Percentiles rank a stretch among this genome's conserved stretches.
Evolutionary conservation across 1,284 basidiomycete genomes (phyloP).

Genomic region (Malassezia furfur): DNA sequence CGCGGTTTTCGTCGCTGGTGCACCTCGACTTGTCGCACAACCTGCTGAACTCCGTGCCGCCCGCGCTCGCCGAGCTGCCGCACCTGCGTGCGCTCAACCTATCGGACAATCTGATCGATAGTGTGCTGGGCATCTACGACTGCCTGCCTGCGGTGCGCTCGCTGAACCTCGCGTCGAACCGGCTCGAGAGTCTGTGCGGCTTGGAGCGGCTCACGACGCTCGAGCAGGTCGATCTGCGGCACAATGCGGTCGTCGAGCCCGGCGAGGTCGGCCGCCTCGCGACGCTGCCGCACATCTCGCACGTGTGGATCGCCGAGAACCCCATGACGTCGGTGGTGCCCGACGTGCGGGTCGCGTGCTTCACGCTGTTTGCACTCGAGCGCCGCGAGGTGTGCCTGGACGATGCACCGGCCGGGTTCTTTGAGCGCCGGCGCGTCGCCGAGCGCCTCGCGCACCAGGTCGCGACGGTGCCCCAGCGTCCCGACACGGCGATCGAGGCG

Average conservation of each 20-base stretch:
- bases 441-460: slow-evolving; percentile 10
- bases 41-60: slow-evolving; percentile 53
- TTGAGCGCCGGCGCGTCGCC: slow-evolving; percentile 59
- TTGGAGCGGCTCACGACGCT: slow-evolving; percentile 75
- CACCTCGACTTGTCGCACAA: slow-evolving; percentile 50
- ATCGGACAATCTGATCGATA: slow-evolving; percentile 89
- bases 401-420: slow-evolving; percentile 63
- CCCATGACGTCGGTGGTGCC: slow-evolving; percentile 27
- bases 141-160: slow-evolving; percentile 24
- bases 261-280: slow-evolving; percentile 77
- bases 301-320: slow-evolving; percentile 38
- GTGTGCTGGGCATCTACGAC: slow-evolving; percentile 63
- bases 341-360: slow-evolving; percentile 65
- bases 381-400: slow-evolving; percentile 60
- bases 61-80: slow-evolving; percentile 63
- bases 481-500: background rate
- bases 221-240: slow-evolving; percentile 73
- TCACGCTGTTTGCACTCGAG: slow-evolving; percentile 72
- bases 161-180: slow-evolving; percentile 55
- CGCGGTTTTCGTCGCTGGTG: slow-evolving; percentile 53
- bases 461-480: background rate
- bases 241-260: slow-evolving; percentile 70
- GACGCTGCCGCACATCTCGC: slow-evolving; percentile 59
- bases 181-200: slow-evolving; percentile 84
- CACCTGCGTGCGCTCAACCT: slow-evolving; percentile 78